A percentile compares a stretch with the other conserved stretches of the same genome.
Evolutionary conservation across 257 asterid species (phyloP).

Genomic region (Solanum chilense): DNA sequence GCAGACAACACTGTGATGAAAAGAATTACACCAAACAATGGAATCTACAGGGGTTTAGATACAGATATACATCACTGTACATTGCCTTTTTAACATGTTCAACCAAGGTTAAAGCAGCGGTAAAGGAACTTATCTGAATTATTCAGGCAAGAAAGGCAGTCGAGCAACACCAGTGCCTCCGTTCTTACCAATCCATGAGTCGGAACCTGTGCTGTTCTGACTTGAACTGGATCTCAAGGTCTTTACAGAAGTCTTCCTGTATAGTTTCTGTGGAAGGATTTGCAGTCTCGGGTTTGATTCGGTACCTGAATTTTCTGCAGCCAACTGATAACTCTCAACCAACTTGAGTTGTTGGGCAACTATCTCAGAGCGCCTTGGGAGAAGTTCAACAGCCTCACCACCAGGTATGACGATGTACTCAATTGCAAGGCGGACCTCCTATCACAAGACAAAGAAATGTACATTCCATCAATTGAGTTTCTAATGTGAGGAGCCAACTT

Average conservation of each 20-base stretch:
- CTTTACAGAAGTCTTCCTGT: conserved; percentile 20
- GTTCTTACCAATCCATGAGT: conserved; percentile 6
- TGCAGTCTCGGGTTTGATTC: conserved; percentile 76
- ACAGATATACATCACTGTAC: conserved; percentile 30
- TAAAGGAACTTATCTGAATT: conserved; percentile 5
- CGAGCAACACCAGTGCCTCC: conserved; percentile 31
- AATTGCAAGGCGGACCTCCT: conserved; percentile 96
- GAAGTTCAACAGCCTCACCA: conserved; percentile 91
- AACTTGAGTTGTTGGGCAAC: conserved; percentile 87
- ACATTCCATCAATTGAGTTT: background rate
- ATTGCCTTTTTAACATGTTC: conserved; percentile 12
- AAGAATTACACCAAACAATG: background rate
- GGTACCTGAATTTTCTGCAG: conserved; percentile 82
- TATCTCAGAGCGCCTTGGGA: conserved; percentile 88
- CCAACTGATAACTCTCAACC: conserved; percentile 77
- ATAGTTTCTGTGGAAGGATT: conserved; percentile 72
- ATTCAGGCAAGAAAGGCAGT: conserved; percentile 65
- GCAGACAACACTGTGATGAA: background rate
- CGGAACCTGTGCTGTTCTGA: conserved; percentile 5
- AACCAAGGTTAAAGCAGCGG: conserved; percentile 14
- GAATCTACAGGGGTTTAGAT: background rate
- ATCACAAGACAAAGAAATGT: background rate
- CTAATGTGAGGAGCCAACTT: background rate
- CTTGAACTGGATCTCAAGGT: conserved; percentile 12
- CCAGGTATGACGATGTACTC: conserved; percentile 98